Conservation (phyloP, 805 yeast species). For the Metschnikowia colocasiae region DNA sequence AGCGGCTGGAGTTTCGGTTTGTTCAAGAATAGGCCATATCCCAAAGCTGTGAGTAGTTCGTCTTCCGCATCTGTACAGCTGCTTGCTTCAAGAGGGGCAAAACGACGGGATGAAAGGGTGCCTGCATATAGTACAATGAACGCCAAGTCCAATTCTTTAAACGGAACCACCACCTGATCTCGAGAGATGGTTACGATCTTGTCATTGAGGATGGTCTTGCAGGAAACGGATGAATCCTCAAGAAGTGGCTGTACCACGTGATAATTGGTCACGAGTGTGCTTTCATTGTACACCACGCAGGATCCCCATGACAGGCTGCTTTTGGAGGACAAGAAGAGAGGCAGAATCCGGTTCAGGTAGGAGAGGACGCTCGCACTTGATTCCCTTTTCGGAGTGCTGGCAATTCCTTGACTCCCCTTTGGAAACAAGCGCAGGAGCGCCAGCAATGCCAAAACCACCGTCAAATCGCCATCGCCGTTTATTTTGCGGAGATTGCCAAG, state of each 20-base stretch:
- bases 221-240: slow-evolving; percentile 1
- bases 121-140: slow-evolving; percentile 26
- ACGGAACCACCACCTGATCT: slow-evolving; percentile 28
- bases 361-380: not conserved
- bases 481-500: slow-evolving; percentile 35
- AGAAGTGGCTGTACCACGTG: slow-evolving; percentile 34
- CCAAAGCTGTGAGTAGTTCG: slow-evolving; percentile 27
- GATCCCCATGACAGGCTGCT: slow-evolving; percentile 39
- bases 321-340: not conserved
- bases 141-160: slow-evolving; percentile 34
- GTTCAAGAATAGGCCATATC: slow-evolving; percentile 40
- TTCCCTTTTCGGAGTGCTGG: not conserved
- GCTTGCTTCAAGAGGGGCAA: not conserved
- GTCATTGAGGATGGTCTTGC: slow-evolving; percentile 7
- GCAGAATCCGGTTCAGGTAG: not conserved
- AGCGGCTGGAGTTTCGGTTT: slow-evolving; percentile 24
- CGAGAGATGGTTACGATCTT: slow-evolving; percentile 8
- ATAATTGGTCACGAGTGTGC: slow-evolving; percentile 37
- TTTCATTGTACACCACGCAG: slow-evolving; percentile 30
- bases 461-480: slow-evolving; percentile 46
- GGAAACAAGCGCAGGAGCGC: not conserved
- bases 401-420: not conserved
- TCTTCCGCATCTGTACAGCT: slow-evolving; percentile 13
- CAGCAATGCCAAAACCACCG: slow-evolving; percentile 19
- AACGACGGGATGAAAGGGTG: not conserved